These are phyloP conservation scores for Cutaneotrichosporon dermatis DNA, from an alignment of 1,284 basidiomycete genomes.

Conservation along the genomic window DNA sequence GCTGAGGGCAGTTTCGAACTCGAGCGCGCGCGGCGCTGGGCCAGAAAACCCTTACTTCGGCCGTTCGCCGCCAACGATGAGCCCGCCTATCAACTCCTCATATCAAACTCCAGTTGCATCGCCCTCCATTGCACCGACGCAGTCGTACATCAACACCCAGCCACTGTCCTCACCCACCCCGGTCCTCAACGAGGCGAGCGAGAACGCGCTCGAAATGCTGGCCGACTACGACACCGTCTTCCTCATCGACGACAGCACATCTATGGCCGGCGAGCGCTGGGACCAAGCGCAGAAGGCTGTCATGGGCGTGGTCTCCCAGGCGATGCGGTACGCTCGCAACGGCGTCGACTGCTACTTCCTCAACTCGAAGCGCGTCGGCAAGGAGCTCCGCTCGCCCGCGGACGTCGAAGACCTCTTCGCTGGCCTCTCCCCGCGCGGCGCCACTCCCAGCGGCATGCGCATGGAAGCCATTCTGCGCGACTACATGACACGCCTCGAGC, in stretches of 20 bases:
- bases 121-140: too few species aligned
- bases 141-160: too few species aligned
- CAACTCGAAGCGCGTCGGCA: conserved; percentile 45
- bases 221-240: conserved; percentile 46
- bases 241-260: conserved; percentile 42
- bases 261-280: conserved; percentile 45
- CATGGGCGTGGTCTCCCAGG: conserved; percentile 39
- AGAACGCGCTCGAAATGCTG: conserved; percentile 40
- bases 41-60: too few species aligned
- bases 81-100: too few species aligned
- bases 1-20: too few species aligned
- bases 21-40: too few species aligned
- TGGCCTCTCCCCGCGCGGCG: conserved; percentile 38
- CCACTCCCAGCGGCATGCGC: conserved; percentile 39
- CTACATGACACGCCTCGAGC: conserved; percentile 42
- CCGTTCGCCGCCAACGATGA: too few species aligned
- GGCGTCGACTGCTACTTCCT: conserved; percentile 47
- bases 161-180: neutral
- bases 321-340: conserved; percentile 39
- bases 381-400: conserved; percentile 23
- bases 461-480: conserved; percentile 42
- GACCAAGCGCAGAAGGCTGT: conserved; percentile 35
- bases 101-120: too few species aligned
- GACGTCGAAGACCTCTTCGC: conserved; percentile 47
- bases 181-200: conserved; percentile 7